phyloP scores from a whole-genome alignment of 2,329 filamentous ascomycete genomes.

The Cryoendolithus antarcticus region DNA sequence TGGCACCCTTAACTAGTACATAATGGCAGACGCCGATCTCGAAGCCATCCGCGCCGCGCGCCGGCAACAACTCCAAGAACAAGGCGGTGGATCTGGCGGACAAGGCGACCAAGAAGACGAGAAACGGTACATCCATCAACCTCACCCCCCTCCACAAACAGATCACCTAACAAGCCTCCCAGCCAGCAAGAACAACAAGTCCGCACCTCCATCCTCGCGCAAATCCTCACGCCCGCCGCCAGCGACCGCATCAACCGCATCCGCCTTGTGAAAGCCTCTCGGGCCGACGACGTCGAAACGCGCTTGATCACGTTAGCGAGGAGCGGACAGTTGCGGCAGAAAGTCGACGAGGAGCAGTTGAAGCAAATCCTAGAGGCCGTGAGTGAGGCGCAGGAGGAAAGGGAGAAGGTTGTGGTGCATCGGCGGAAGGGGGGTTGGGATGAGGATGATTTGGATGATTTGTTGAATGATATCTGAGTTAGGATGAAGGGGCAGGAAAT shows the following conservation, averaged over 20 bases:
- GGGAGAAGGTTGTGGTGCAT: slow-evolving; percentile 74
- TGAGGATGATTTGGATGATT: slow-evolving; percentile 65
- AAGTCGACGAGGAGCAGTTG: slow-evolving; percentile 85
- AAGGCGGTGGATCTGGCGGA: slow-evolving; percentile 39
- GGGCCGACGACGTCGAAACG: slow-evolving; percentile 84
- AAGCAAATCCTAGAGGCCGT: slow-evolving; percentile 83
- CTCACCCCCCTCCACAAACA: no score
- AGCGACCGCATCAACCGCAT: slow-evolving; percentile 89
- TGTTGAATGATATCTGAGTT: slow-evolving; percentile 39
- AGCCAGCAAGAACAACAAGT: slow-evolving; percentile 56
- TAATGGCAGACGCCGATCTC: slow-evolving; percentile 54
- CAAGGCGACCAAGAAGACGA: slow-evolving; percentile 44
- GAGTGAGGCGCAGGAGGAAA: slow-evolving; percentile 58
- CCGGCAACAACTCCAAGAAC: slow-evolving; percentile 80
- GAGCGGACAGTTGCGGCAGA: slow-evolving; percentile 70
- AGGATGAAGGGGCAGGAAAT: slow-evolving; percentile 27
- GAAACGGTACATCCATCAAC: slow-evolving; percentile 33
- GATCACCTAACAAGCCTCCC: slow-evolving; percentile 48
- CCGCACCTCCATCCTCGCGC: slow-evolving; percentile 64
- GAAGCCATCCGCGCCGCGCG: slow-evolving; percentile 82
- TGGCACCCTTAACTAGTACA: slow-evolving; percentile 6
- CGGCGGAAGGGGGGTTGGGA: slow-evolving; percentile 76
- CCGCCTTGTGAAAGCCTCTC: slow-evolving; percentile 84
- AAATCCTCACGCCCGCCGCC: slow-evolving; percentile 90
- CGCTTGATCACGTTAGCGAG: slow-evolving; percentile 83